Evolutionary conservation across 106 monocot genomes (phyloP), one percentile per base, ranked within the genome.

Genomic region (Acorus calamus): DNA sequence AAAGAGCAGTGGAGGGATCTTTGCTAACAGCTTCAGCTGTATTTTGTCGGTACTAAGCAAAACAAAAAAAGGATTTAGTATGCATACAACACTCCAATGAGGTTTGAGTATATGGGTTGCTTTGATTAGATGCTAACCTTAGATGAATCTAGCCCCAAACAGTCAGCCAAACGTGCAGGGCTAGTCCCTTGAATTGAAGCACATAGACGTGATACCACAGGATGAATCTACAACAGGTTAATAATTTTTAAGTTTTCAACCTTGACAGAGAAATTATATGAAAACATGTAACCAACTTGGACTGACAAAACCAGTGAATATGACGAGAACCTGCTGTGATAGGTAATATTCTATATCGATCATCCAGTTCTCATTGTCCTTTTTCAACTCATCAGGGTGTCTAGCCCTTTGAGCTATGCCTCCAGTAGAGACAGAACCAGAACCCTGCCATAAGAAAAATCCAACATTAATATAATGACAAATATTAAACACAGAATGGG

Each of bases 151-250:
- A 96, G 82, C n/a, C 96, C 96, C 53, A 96, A 60, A 69, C 96
- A 96, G 52, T 96, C 87, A 11, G 96, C 96, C 53, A 96, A 74
- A 14, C 96, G 79, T 48, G 85, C 96, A 49, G 96, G 96, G 53
- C 84, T 87, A 49, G 96, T 96, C 43, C 96, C 96, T 71, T 96
- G 78, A 80, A 96, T 91, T 8, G 84, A 90, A 61, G 96, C 96
- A 77, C 96, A 96, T 48, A 96, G 66, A 11, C 96, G 84, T 44
- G 90, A 87, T 47, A 90, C 90, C 1, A 96, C 96, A 55, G 96
- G 90, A 79, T 87, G 96, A 66, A 96, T 96, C 94, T 94, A 76
- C 47, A 42, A 56, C 53, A 28, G 28, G 28, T 28, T 28, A 28
- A 28, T 28, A 28, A 28, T 28, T 28, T 28, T 28, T 28, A 28